Evolutionary conservation across 2,329 filamentous ascomycete genomes (phyloP), one percentile per base, ranked within the genome.

Genomic region (Exophiala sideris): DNA sequence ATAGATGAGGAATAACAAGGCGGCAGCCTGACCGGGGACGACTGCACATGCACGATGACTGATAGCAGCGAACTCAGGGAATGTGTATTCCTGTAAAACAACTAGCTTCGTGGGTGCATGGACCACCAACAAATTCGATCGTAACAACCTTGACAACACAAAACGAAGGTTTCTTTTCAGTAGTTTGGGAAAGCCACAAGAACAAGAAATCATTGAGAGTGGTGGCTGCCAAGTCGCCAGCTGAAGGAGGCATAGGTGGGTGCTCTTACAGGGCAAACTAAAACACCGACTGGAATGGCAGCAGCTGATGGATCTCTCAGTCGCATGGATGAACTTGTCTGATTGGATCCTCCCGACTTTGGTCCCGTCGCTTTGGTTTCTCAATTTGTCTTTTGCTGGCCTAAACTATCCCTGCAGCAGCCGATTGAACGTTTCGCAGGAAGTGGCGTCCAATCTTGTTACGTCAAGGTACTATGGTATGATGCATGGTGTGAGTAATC

Each of bases 101-200:
- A 44, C 21, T 44, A 44, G 36, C 34, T 53, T 36, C 21, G 32
- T 20, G 48, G 44, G 24, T 11, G 53, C 54, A 52, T 49, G 42
- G 50, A 44, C 57, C 53, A 48, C 21, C 42, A 57, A 50, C 54
- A 57, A 53, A 50, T 48, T 57, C 41, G 41, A 58, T 35, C 45
- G 36, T 51, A 41, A 45, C 47, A 54, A 21, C 20, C 12, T 33
- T 41, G 39, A 29, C 9, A 20, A 41, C 33, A 18, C 39, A 45
- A 14, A 39, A 41, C 36, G 36, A 33, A 14, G 47, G 40, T 18
- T 29, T 29, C 24, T 29, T 29, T 29, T 29, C 24, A 29, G 24
- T 29, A 29, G 24, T 5, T 29, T 29, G 24, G 24, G 14, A 44
- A 40, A 44, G 29, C 41, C 20, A 24, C 21, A 29, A 8, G 7